Evolutionary conservation across 2,329 filamentous ascomycete genomes (phyloP).

Genomic region (Harringtonia aguacate): DNA sequence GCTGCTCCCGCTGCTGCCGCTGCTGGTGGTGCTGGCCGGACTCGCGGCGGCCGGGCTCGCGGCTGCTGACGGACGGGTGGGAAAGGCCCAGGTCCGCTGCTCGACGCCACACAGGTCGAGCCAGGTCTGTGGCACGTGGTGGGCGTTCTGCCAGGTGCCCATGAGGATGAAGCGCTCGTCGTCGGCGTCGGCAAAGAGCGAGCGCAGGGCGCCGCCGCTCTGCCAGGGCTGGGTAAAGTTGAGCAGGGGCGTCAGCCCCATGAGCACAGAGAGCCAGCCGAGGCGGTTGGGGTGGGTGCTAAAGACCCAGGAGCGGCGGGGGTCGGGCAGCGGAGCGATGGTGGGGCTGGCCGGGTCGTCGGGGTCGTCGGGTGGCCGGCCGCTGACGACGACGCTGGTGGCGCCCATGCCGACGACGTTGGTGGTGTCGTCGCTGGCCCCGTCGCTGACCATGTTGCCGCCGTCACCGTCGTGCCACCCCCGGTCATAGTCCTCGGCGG

Average conservation of each 20-base stretch:
- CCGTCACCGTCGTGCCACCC: constrained; percentile 1
- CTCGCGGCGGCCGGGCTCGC: neutral
- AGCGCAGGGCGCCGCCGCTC: constrained; percentile 7
- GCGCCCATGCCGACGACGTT: no score
- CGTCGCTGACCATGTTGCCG: neutral
- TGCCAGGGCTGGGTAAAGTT: constrained; percentile 10
- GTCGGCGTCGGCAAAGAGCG: constrained; percentile 11
- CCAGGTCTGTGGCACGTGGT: constrained; percentile 11
- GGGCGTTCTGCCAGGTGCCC: constrained; percentile 10
- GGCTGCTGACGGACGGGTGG: neutral
- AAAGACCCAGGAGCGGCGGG: constrained; percentile 14
- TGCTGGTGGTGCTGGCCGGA: neutral
- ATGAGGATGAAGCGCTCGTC: constrained; percentile 11
- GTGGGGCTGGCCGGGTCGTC: no score
- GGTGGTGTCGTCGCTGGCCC: no score
- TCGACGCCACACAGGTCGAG: constrained; percentile 11
- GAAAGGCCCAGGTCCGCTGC: neutral
- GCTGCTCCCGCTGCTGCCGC: neutral
- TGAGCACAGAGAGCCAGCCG: constrained; percentile 13
- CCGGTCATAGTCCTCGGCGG: constrained; percentile 8
- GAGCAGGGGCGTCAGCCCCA: constrained; percentile 13
- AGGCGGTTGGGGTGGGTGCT: constrained; percentile 11
- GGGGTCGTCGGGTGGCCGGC: no score
- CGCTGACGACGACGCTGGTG: no score
- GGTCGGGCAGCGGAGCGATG: constrained; percentile 7